A percentile compares a stretch with the other conserved stretches of the same genome.
Conservation (phyloP, 805 yeast genomes). For the Ogataea nitratoaversa region DNA sequence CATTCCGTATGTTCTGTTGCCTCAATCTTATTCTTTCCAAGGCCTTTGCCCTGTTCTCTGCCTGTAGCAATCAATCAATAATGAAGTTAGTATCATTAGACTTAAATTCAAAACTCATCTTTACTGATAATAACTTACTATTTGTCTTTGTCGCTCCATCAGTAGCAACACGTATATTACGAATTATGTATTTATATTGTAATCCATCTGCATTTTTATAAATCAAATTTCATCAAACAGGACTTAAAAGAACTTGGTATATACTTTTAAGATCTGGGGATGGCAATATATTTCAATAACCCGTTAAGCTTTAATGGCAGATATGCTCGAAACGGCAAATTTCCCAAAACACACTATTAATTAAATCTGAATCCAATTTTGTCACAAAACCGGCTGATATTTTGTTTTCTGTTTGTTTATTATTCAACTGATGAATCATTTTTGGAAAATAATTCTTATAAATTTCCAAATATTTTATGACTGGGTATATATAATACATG, state of each 20-base stretch:
- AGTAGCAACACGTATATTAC: no score
- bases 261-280: no score
- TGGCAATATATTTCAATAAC: background rate
- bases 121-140: constrained; percentile 22
- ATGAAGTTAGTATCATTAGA: background rate
- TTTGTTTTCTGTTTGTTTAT: background rate
- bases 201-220: no score
- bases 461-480: no score
- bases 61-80: constrained; percentile 33
- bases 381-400: background rate
- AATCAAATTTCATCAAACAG: no score
- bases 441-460: no score
- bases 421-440: no score
- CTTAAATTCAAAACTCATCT: no score
- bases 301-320: background rate
- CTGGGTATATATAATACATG: no score
- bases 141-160: constrained; percentile 24
- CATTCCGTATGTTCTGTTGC: constrained; percentile 24
- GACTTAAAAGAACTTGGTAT: no score
- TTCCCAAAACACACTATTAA: background rate
- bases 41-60: constrained; percentile 60
- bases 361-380: background rate
- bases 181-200: no score
- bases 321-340: background rate
- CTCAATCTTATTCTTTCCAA: constrained; percentile 51